These are phyloP conservation scores for Senecio squalidus DNA, from an alignment of 140 eudicot genomes.

Conservation along the genomic window DNA sequence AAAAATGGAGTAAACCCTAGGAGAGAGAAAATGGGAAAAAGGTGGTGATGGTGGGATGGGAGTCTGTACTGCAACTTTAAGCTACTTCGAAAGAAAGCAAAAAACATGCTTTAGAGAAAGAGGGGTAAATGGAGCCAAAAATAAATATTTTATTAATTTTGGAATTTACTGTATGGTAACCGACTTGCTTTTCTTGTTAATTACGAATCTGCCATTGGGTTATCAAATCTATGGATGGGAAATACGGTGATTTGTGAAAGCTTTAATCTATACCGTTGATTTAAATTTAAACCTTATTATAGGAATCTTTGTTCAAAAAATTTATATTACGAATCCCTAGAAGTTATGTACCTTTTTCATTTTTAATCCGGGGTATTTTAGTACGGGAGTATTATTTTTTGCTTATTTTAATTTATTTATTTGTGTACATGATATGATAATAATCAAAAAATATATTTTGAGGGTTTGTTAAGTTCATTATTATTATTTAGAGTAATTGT, in stretches of 20 bases:
- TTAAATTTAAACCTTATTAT: not conserved
- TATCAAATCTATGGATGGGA: conserved; percentile 1
- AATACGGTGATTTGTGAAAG: not conserved
- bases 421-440: too few relatives aligned
- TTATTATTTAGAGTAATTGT: too few relatives aligned
- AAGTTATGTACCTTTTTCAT: too few relatives aligned
- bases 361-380: too few relatives aligned
- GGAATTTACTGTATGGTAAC: conserved; percentile 12
- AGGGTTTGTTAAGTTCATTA: too few relatives aligned
- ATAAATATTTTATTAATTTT: not conserved
- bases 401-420: too few relatives aligned
- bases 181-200: not conserved
- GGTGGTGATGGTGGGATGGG: conserved; percentile 26
- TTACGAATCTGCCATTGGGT: conserved; percentile 24
- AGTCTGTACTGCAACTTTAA: conserved; percentile 51
- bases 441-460: too few relatives aligned
- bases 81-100: conserved; percentile 41
- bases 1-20: conserved; percentile 41
- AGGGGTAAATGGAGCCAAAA: conserved; percentile 23
- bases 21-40: conserved; percentile 32
- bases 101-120: conserved; percentile 12
- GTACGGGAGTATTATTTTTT: too few relatives aligned
- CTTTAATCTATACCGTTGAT: conserved; percentile 1
- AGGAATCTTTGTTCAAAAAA: not conserved
- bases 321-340: not conserved